Base-by-base conservation (phyloP, 1,284 basidiomycete genomes). In the Sanguinoderma infundibulare region DNA sequence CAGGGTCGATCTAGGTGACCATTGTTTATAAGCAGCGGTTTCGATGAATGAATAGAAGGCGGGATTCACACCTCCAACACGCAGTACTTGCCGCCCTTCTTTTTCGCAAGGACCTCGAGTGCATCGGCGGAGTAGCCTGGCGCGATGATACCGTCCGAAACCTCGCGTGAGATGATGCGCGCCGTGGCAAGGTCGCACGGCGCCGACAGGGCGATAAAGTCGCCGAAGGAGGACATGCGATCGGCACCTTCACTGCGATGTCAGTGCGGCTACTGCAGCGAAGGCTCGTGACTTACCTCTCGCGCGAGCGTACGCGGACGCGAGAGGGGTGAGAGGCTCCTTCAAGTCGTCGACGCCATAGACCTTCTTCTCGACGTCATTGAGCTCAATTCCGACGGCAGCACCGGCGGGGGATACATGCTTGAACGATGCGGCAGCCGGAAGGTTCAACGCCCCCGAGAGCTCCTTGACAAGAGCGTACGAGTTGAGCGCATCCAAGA, bases 31-130 rank as follows among this genome's bases (percentile, higher is more conserved):
- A 10, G 42, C 38, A 17, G n/a, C 20, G 24, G 12, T 8, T 53
- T 5, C n/a, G n/a, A 63, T 17, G 4, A 5, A 12, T 14, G 24
- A 20, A 12, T 14, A 30, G n/a, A 35, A n/a, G 26, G 36, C 22
- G n/a, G 8, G 24, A 20, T 32, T 26, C 35, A 55, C 67, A 94
- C 94, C 86, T 96, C 85, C 24, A 99, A 85, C 15, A 99, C 95
- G 72, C 97, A 99, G 83, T 99, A 99, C 77, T 99, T 99, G 56
- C 97, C 98, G 28, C 87, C 95, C 81, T 99, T 99, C 86, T 99
- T 99, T 83, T 98, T 98, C 55, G 83, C 83, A 28, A 99, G 83
- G 39, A 98, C 86, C 62, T 98, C 96, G 12, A 99, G 82, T 0
- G 98, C 98, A 69, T 93, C 95, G 0, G 85, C 78, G 42, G 91